Evolutionary conservation across 257 asterid species (phyloP).

Genomic region (Gynochthodes officinalis): DNA sequence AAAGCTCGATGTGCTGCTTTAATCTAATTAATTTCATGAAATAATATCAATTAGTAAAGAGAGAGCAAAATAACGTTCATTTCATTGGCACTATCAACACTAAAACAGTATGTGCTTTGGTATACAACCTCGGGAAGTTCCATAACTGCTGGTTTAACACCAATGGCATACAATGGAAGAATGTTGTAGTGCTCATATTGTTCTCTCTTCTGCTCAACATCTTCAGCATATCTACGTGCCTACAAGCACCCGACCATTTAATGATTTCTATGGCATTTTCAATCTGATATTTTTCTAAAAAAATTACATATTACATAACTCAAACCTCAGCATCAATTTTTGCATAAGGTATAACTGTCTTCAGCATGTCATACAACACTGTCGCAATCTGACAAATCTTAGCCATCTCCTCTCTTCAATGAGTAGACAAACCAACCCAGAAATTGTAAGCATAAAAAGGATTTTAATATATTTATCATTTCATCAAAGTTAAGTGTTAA

Average conservation of each 20-base stretch:
- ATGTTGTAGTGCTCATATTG: conserved; percentile 86
- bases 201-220: conserved; percentile 83
- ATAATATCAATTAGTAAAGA: conserved; percentile 9
- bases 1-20: conserved; percentile 78
- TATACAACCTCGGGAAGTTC: conserved; percentile 86
- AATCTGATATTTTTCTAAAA: conserved; percentile 6
- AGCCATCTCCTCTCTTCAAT: conserved; percentile 87
- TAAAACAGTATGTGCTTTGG: conserved; percentile 18
- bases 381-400: conserved; percentile 86
- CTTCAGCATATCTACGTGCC: conserved; percentile 69
- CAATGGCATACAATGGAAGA: conserved; percentile 84
- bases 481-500: not conserved
- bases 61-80: not conserved
- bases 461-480: not conserved
- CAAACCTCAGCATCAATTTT: conserved; percentile 72
- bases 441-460: not conserved
- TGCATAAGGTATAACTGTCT: conserved; percentile 54
- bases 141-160: conserved; percentile 90
- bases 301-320: conserved; percentile 20
- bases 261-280: not conserved
- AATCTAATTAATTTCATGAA: conserved; percentile 42
- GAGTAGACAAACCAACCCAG: not conserved
- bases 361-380: conserved; percentile 79
- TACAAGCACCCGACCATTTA: conserved; percentile 29
- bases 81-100: not conserved